phyloP scores from a whole-genome alignment of 495 filamentous ascomycete genomes.

The Pseudotulostoma volvatum region DNA sequence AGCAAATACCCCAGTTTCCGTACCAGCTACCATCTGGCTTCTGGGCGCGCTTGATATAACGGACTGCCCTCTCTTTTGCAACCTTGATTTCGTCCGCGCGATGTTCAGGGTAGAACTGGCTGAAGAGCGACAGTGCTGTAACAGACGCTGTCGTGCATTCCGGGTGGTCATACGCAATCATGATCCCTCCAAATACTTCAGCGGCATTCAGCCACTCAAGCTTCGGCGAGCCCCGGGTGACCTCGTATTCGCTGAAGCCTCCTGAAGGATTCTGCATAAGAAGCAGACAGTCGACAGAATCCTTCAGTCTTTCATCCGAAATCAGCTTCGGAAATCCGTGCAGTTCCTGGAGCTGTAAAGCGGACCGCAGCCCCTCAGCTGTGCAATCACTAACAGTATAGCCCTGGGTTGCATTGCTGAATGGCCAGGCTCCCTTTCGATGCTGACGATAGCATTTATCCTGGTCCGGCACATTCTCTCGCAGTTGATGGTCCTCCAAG shows the following conservation, averaged over 20 bases:
- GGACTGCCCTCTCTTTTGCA: constrained; percentile 53
- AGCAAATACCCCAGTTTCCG: constrained; percentile 94
- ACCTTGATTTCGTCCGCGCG: constrained; percentile 54
- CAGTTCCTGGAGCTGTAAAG: constrained; percentile 68
- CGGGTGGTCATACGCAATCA: constrained; percentile 96
- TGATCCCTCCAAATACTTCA: constrained; percentile 91
- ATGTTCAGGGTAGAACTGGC: constrained; percentile 65
- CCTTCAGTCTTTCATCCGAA: constrained; percentile 56
- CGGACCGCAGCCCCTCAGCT: constrained; percentile 74
- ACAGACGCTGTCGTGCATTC: constrained; percentile 94
- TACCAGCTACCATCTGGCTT: constrained; percentile 84
- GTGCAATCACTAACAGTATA: constrained; percentile 94
- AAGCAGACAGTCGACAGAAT: constrained; percentile 77
- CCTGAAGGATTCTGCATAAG: constrained; percentile 84
- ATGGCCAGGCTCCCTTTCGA: constrained; percentile 88
- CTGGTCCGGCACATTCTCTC: constrained; percentile 65
- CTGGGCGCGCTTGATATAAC: constrained; percentile 68
- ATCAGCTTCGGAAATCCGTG: constrained; percentile 62
- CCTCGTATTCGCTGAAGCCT: constrained; percentile 83
- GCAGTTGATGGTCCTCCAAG: constrained; percentile 80
- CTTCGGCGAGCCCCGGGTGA: constrained; percentile 54
- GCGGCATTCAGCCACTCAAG: constrained; percentile 84
- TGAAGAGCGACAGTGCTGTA: constrained; percentile 74
- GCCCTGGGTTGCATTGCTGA: constrained; percentile 79
- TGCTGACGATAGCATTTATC: constrained; percentile 77